Percentiles rank a stretch among this genome's conserved stretches.
Evolutionary conservation across 257 asterid genomes (phyloP).

Genomic region (Agastache rugosa): DNA sequence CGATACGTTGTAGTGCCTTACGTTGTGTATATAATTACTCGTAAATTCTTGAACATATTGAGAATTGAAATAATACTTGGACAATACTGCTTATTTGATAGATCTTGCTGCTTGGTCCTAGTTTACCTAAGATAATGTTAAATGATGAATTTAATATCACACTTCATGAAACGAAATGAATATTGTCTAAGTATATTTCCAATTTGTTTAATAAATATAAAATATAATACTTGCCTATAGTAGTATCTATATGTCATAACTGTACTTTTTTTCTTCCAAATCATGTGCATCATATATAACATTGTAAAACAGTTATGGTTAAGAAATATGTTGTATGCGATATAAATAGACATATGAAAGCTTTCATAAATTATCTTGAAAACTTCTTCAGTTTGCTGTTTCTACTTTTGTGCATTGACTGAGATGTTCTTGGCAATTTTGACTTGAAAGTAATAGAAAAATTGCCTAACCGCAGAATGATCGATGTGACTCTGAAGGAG

Average conservation of each 20-base stretch:
- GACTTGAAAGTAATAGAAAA: background rate
- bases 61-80: background rate
- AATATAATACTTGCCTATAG: background rate
- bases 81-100: background rate
- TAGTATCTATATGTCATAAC: no score
- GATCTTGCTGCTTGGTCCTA: background rate
- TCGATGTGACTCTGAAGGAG: background rate
- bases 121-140: background rate
- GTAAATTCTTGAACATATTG: background rate
- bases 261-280: no score
- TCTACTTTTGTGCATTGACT: background rate
- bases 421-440: background rate
- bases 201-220: background rate
- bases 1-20: background rate
- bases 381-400: background rate
- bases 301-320: no score
- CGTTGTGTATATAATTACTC: background rate
- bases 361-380: no score
- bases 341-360: background rate
- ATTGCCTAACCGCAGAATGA: background rate
- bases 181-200: background rate
- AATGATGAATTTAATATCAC: background rate
- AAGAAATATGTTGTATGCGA: background rate
- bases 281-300: no score
- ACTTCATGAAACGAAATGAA: background rate